A percentile compares a stretch with the other conserved stretches of the same genome.
phyloP scores from a whole-genome alignment of 2,329 filamentous ascomycete species.

The Colletotrichum higginsianum region DNA sequence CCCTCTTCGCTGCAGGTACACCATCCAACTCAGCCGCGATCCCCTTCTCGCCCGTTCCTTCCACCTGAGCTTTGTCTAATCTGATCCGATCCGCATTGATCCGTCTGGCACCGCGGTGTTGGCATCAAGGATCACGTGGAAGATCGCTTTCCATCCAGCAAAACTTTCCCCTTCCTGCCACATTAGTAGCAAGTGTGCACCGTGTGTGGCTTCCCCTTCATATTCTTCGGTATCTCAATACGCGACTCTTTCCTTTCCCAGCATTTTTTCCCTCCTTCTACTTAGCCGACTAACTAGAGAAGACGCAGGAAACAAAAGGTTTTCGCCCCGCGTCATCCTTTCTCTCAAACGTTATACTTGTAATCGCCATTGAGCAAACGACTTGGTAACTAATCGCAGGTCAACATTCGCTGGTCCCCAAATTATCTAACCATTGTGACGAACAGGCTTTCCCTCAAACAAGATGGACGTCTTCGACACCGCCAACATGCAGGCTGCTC shows the following conservation, averaged over 20 bases:
- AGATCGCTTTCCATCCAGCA: not conserved
- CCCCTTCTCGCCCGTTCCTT: not conserved
- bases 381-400: not conserved
- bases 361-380: not conserved
- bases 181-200: too few species aligned
- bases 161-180: not conserved
- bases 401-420: too few species aligned
- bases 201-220: not conserved
- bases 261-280: not conserved
- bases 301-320: not conserved
- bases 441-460: not conserved
- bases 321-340: not conserved
- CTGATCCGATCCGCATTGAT: not conserved
- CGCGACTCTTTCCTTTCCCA: not conserved
- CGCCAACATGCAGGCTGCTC: slow-evolving; percentile 50
- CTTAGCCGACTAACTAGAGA: not conserved
- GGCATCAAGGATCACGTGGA: not conserved
- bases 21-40: not conserved
- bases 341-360: not conserved
- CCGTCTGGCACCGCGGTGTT: not conserved
- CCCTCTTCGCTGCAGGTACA: not conserved
- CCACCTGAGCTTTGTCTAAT: not conserved
- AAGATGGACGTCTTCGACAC: slow-evolving; percentile 29
- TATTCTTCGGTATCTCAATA: not conserved
- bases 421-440: not conserved